Conservation (phyloP, 192 early-diverging fungal genomes). For the Umbelopsis sp. region DNA sequence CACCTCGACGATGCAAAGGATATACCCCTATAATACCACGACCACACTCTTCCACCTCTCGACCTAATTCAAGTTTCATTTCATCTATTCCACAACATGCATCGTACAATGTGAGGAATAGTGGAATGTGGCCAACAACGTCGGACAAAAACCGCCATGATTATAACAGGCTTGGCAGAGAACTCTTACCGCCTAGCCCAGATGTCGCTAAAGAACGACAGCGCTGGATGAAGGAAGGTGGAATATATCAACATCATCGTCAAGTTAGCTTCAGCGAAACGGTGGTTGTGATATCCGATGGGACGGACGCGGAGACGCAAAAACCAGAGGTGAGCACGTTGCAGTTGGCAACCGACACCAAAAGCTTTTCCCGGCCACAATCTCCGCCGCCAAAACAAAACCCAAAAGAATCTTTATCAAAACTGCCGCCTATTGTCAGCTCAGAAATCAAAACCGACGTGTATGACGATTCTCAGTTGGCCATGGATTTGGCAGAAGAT, state of each 20-base stretch:
- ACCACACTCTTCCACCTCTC: not conserved
- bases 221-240: not conserved
- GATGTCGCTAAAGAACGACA: conserved; percentile 14
- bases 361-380: conserved; percentile 3
- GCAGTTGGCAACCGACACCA: not conserved
- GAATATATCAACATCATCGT: conserved; percentile 2
- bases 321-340: not conserved
- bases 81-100: not conserved
- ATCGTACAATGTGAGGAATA: no score
- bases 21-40: not conserved
- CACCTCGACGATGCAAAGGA: not conserved
- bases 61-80: not conserved
- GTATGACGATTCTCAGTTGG: conserved; percentile 12
- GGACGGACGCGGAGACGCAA: conserved; percentile 15
- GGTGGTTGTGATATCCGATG: conserved; percentile 11
- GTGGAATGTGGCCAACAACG: no score
- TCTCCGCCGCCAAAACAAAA: conserved; percentile 20
- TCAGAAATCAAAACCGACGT: not conserved
- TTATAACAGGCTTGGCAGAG: not conserved
- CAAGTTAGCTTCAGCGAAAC: conserved; percentile 17
- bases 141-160: no score
- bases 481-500: conserved; percentile 16
- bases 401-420: conserved; percentile 4
- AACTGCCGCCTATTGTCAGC: not conserved
- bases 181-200: not conserved